Evolutionary conservation across 192 early-diverging fungal species (phyloP).

Genomic region (Coemansia sp.): DNA sequence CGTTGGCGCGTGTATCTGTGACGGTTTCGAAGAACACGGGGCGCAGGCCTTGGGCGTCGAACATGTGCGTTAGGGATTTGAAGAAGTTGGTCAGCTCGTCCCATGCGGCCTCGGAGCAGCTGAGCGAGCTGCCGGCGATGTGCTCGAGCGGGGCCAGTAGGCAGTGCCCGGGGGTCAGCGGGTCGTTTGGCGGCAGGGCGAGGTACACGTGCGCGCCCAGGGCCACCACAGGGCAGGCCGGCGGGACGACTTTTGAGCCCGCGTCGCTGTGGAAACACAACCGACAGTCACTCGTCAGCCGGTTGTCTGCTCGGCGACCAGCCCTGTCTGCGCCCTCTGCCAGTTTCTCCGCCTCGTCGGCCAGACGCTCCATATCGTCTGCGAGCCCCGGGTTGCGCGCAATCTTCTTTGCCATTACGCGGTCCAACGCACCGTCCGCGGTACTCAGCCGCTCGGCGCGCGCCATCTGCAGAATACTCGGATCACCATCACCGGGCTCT

Average conservation of each 20-base stretch:
- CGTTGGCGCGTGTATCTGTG: conserved; percentile 50
- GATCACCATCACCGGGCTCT: conserved; percentile 12
- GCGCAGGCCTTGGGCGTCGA: conserved; percentile 62
- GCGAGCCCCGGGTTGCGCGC: conserved; percentile 40
- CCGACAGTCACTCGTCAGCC: conserved; percentile 57
- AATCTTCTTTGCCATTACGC: conserved; percentile 30
- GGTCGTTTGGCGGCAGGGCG: conserved; percentile 67
- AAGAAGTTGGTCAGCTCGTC: conserved; percentile 95
- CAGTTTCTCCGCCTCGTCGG: conserved; percentile 81
- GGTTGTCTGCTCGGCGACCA: conserved; percentile 68
- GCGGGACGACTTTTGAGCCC: conserved; percentile 54
- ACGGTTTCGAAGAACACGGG: conserved; percentile 92
- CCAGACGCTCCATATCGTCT: conserved; percentile 87
- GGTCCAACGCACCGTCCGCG: conserved; percentile 22
- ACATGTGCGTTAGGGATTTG: conserved; percentile 92
- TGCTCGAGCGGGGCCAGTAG: conserved; percentile 91
- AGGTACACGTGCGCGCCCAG: conserved; percentile 78
- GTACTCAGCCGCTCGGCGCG: conserved; percentile 23
- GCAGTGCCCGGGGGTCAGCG: conserved; percentile 84
- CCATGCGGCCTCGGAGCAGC: conserved; percentile 90
- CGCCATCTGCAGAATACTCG: conserved; percentile 27
- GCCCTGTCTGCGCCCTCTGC: conserved; percentile 55
- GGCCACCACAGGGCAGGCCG: conserved; percentile 68
- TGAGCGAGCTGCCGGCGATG: conserved; percentile 67
- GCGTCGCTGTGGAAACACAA: conserved; percentile 61